These are phyloP conservation scores for Dittrichia graveolens DNA, from an alignment of 129 eudicot species.

Conservation along the genomic window DNA sequence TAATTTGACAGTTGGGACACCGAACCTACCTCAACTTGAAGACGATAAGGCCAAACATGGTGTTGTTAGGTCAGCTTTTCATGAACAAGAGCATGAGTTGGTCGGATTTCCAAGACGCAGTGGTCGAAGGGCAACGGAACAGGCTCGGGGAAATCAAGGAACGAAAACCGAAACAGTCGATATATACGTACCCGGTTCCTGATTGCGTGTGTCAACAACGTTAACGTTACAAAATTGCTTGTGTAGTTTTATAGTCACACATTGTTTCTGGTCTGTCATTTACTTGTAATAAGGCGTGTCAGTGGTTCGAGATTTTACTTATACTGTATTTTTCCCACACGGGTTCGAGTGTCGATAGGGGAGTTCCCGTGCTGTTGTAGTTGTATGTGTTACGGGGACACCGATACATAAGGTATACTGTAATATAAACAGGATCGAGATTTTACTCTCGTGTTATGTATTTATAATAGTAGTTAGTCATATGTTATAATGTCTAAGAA, in stretches of 20 bases:
- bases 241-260: slow-evolving; percentile 34
- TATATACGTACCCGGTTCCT: slow-evolving; percentile 94
- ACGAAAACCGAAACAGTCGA: slow-evolving; percentile 72
- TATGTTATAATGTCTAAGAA: slow-evolving; percentile 10
- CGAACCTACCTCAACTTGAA: slow-evolving; percentile 69
- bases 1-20: slow-evolving; percentile 56
- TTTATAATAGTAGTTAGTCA: slow-evolving; percentile 31
- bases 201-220: slow-evolving; percentile 93
- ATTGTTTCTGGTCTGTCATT: slow-evolving; percentile 23
- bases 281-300: slow-evolving; percentile 31
- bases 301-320: slow-evolving; percentile 25
- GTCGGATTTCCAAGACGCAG: slow-evolving; percentile 74
- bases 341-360: slow-evolving; percentile 39
- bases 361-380: slow-evolving; percentile 30
- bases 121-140: slow-evolving; percentile 71
- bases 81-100: slow-evolving; percentile 84
- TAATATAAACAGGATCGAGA: slow-evolving; percentile 32
- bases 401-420: slow-evolving; percentile 37
- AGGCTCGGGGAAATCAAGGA: slow-evolving; percentile 78
- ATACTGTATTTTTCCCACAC: slow-evolving; percentile 41
- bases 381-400: slow-evolving; percentile 24
- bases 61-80: slow-evolving; percentile 77
- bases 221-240: slow-evolving; percentile 23
- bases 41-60: slow-evolving; percentile 96
- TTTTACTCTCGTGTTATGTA: slow-evolving; percentile 34